These are phyloP conservation scores for Fistulinella staudtii DNA, from an alignment of 1,284 basidiomycete genomes.

Conservation along the genomic window DNA sequence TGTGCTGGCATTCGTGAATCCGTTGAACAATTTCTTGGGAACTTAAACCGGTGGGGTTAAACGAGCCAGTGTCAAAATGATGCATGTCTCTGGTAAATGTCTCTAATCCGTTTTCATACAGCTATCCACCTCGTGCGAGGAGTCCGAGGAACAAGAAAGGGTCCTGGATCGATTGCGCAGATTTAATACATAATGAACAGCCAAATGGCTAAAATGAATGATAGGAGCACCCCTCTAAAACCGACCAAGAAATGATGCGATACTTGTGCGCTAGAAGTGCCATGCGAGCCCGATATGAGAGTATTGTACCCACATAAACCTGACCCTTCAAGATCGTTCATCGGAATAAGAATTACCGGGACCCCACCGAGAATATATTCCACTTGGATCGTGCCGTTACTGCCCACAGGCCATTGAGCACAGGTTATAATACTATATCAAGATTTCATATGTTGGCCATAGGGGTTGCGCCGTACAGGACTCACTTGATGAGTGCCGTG, in stretches of 20 bases:
- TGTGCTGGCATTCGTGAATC: conserved; percentile 38
- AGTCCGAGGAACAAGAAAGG: background rate
- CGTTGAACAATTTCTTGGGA: conserved; percentile 21
- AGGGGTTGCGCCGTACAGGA: conserved; percentile 1
- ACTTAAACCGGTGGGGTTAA: conserved; percentile 19
- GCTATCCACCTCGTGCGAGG: background rate
- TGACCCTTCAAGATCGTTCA: conserved; percentile 36
- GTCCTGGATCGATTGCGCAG: background rate
- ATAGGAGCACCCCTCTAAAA: conserved; percentile 2
- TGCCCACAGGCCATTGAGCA: conserved; percentile 61
- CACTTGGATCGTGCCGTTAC: conserved; percentile 53
- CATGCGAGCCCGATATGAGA: background rate
- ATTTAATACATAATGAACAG: conserved; percentile 3
- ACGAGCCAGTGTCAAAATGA: no score
- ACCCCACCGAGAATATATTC: conserved; percentile 59
- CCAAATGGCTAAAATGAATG: conserved; percentile 10
- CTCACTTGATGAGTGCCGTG: conserved; percentile 54
- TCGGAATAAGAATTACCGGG: conserved; percentile 51
- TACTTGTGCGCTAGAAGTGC: conserved; percentile 7
- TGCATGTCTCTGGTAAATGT: no score
- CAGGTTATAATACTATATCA: conserved; percentile 54
- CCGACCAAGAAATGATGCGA: background rate
- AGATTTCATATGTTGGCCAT: conserved; percentile 1
- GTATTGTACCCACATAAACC: conserved; percentile 35
- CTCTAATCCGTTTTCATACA: background rate